Evolutionary conservation across 2,329 filamentous ascomycete species (phyloP).

Genomic region (Monosporascus sp.): DNA sequence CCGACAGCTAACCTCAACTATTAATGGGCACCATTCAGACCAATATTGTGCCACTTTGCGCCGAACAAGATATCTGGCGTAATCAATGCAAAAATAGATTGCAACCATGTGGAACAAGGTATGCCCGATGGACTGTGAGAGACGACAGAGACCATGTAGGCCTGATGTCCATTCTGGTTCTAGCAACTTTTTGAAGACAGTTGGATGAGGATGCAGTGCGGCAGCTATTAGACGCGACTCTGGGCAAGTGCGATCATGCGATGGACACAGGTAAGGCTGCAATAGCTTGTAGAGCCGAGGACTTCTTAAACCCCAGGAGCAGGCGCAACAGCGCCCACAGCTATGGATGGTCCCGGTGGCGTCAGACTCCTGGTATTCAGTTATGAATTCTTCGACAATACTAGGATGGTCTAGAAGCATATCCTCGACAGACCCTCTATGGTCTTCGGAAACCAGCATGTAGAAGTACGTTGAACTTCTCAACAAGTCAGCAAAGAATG

Average conservation of each 20-base stretch:
- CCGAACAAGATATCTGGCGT: accelerated
- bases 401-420: too few relatives aligned
- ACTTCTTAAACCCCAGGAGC: neutral
- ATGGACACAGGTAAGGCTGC: conserved; percentile 5
- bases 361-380: too few relatives aligned
- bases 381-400: too few relatives aligned
- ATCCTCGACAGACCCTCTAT: too few relatives aligned
- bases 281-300: neutral
- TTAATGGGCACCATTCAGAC: neutral
- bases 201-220: accelerated
- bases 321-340: neutral
- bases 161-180: conserved; percentile 8
- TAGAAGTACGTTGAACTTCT: too few relatives aligned
- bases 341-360: too few relatives aligned
- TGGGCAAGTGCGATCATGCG: conserved; percentile 1
- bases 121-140: neutral
- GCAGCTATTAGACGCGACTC: neutral
- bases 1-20: neutral
- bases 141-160: neutral
- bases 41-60: neutral
- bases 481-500: too few relatives aligned
- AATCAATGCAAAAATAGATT: neutral
- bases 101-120: neutral
- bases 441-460: too few relatives aligned
- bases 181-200: conserved; percentile 1